Evolutionary conservation across 352 stramenopile genomes (phyloP), one percentile per base, ranked within the genome.

Genomic region (Globisporangium cystogenes): DNA sequence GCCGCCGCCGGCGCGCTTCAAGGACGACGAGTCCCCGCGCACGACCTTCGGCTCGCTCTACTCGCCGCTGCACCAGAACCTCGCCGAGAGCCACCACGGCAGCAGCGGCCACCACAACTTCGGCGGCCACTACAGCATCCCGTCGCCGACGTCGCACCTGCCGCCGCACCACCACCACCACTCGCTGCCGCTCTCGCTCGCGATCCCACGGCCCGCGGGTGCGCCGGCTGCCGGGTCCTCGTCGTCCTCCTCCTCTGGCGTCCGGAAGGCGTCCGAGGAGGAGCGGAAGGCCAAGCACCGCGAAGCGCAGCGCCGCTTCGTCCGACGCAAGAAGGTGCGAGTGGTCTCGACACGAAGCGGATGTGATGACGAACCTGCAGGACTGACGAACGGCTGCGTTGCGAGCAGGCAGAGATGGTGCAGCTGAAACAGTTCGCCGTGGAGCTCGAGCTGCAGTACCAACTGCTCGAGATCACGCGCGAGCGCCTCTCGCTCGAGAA

Each of bases 221-320:
- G 42, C 4, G 4, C 27, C 42, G 24, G 7, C 23, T 26, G 40
- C 18, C 8, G 11, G 16, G 2, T 29, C 41, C 7, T 40, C 35
- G 14, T 24, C 40, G 8, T 48, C 45, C 2, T 20, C 36, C 12
- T 31, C 53, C 5, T 26, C 27, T 33, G 44, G 36, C 3, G 7
- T 31, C 15, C 49, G 47, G 37, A 65, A 65, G 48, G 53, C 57
- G 40, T 66, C 66, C n/a, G 71, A 81, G 37, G 71, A 81, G 39
- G 68, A 77, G 57, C 71, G 71, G 40, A 67, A 75, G 57, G 71
- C 71, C 12, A 81, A 81, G 47, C 71, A 81, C 50, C 67, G 71
- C 35, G 71, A 81, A 62, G 71, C 70, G 5, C 71, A 81, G 62
- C 55, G 71, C 12, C 36, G 71, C 21, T 81, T 81, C 44, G 70